Conservation (phyloP, 257 asterid genomes). For the Catharanthus roseus region DNA sequence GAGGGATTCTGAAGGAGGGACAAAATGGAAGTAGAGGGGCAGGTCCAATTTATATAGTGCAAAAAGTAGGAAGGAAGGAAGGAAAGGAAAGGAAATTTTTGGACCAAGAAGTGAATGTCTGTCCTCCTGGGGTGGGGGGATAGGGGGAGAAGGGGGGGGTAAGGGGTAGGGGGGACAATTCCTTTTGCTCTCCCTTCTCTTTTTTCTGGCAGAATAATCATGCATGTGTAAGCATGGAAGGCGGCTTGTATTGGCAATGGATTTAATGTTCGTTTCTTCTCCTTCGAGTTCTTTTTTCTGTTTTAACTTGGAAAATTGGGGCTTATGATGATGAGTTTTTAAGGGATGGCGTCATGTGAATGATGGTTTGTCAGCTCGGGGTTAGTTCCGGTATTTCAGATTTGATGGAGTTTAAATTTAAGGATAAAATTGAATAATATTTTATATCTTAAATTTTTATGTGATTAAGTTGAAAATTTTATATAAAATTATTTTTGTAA, state of each 20-base stretch:
- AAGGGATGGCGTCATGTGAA: constrained; percentile 61
- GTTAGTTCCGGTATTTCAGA: constrained; percentile 23
- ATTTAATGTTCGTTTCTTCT: constrained; percentile 22
- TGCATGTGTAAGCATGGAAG: constrained; percentile 70
- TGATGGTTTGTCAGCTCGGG: constrained; percentile 32
- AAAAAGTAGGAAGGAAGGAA: no score
- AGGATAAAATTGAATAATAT: no score
- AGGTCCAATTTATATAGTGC: no score
- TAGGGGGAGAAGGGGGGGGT: background rate
- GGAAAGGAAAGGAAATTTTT: no score
- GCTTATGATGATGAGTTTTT: constrained; percentile 33
- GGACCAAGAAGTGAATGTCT: constrained; percentile 6
- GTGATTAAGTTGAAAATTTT: no score
- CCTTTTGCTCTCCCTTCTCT: constrained; percentile 12
- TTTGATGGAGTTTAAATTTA: no score
- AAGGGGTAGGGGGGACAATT: constrained; percentile 7
- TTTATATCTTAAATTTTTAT: no score
- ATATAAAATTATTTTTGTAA: no score
- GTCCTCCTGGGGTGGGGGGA: background rate
- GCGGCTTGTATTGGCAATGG: constrained; percentile 43
- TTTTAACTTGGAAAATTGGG: background rate
- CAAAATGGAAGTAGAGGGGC: no score
- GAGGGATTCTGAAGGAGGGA: no score
- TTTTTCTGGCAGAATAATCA: constrained; percentile 63
- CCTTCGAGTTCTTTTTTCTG: no score